Base-by-base conservation (phyloP, 2,329 filamentous ascomycete species). In the Taxawa tesnikishii region DNA sequence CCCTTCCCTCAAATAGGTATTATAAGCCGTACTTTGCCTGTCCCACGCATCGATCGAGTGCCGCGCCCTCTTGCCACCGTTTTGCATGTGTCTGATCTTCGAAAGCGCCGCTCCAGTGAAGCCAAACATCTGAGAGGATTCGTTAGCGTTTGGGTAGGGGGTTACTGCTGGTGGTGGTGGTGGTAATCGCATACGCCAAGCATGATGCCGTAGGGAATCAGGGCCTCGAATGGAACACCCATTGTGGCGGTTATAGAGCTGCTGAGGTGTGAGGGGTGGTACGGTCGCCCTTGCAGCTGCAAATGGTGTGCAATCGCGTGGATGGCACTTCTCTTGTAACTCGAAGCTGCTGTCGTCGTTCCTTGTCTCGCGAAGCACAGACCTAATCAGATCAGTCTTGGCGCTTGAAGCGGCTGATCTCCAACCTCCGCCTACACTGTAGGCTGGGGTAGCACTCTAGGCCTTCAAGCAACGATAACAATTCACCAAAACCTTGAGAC, bases 221-320 rank as follows among this genome's bases (percentile, higher is more conserved):
- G 56, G 43, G 73, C 67, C 60, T 79, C 74, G 54, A 78, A 78
- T 27, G 74, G 74, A 40, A 79, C 70, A 56, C 71, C 72, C 74
- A 76, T 76, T 43, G 42, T 63, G 49, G 47, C 39, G 34, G 33
- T 34, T n/a, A 15, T n/a, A 26, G 30, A 26, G 15, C 6, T 12
- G 15, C 5, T 8, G 10, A 16, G 9, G 15, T 8, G 27, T 11
- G 5, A 21, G 15, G 8, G 8, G 8, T 13, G 26, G n/a, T n/a
- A n/a, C n/a, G n/a, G n/a, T n/a, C n/a, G n/a, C n/a, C n/a, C n/a
- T n/a, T 11, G 50, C 50, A 41, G 51, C 50, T 33, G 41, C 51
- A 25, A n/a, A n/a, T n/a, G n/a, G n/a, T n/a, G n/a, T n/a, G n/a
- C n/a, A n/a, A n/a, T n/a, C n/a, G n/a, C n/a, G n/a, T n/a, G n/a